These are phyloP conservation scores for Phaeosphaeria sp. DNA, from an alignment of 2,329 filamentous ascomycete genomes.

Conservation along the genomic window DNA sequence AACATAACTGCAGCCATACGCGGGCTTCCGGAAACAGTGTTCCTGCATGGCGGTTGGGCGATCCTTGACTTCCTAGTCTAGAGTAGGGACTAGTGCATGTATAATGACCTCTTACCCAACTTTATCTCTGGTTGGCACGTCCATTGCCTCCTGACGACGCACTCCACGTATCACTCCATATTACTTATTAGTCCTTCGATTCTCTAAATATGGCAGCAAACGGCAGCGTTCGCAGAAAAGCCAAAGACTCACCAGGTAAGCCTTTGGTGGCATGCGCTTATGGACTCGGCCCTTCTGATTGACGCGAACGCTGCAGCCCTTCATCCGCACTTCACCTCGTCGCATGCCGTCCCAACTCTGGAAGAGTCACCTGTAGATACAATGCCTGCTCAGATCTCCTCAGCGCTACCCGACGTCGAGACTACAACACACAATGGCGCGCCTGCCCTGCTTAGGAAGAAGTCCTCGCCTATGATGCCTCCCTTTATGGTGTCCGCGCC, in stretches of 20 bases:
- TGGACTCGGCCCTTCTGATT: slow-evolving; percentile 16
- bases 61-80: slow-evolving; percentile 16
- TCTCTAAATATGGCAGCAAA: slow-evolving; percentile 29
- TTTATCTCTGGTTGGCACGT: neutral
- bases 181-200: neutral
- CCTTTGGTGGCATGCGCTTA: neutral
- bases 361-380: slow-evolving; percentile 32
- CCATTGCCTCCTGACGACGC: slow-evolving; percentile 19
- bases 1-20: slow-evolving; percentile 20
- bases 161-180: neutral
- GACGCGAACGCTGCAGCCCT: slow-evolving; percentile 17
- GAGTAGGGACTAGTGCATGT: slow-evolving; percentile 11
- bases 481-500: slow-evolving; percentile 98
- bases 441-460: slow-evolving; percentile 35
- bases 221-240: slow-evolving; percentile 31
- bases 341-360: slow-evolving; percentile 35
- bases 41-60: slow-evolving; percentile 21
- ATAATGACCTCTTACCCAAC: slow-evolving; percentile 14
- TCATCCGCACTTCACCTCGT: slow-evolving; percentile 29
- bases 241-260: slow-evolving; percentile 31
- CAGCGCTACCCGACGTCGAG: slow-evolving; percentile 25
- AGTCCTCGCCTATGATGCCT: slow-evolving; percentile 71
- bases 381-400: slow-evolving; percentile 35
- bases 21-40: slow-evolving; percentile 16
- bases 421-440: slow-evolving; percentile 15